These are phyloP conservation scores for Rubroshorea leprosula DNA, from an alignment of 345 rosid genomes.

Conservation along the genomic window DNA sequence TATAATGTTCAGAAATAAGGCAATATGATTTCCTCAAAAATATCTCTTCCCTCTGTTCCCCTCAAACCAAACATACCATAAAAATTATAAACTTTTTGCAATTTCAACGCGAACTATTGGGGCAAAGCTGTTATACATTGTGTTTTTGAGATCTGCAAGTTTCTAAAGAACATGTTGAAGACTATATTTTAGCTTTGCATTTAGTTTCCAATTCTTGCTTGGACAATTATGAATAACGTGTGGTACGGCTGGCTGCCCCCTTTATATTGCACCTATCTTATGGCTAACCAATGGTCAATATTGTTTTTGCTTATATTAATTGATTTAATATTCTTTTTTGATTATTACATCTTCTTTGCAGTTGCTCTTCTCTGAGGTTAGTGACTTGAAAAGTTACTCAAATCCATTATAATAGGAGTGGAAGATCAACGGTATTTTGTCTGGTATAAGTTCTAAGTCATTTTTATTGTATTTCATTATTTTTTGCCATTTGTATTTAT, in stretches of 20 bases:
- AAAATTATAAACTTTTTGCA: no score
- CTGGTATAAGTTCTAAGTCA: slow-evolving; percentile 6
- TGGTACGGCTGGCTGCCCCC: background rate
- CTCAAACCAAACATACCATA: no score
- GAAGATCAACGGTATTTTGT: slow-evolving; percentile 55
- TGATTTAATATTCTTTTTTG: no score
- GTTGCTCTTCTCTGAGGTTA: slow-evolving; percentile 52
- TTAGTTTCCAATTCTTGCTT: no score
- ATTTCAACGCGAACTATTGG: background rate
- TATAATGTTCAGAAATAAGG: no score
- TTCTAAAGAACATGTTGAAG: no score
- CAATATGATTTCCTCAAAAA: no score
- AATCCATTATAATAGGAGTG: slow-evolving; percentile 51
- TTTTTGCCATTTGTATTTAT: slow-evolving; percentile 4
- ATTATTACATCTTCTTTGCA: slow-evolving; percentile 16
- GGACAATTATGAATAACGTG: background rate
- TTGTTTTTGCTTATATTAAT: background rate
- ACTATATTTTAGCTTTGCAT: background rate
- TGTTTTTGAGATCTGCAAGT: no score
- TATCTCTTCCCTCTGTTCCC: no score
- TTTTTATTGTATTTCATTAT: background rate
- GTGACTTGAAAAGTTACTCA: slow-evolving; percentile 41
- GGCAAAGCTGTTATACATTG: no score
- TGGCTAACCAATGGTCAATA: no score
- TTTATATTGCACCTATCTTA: background rate